Conservation (phyloP, 805 yeast species). For the Myxozyma geophila region DNA sequence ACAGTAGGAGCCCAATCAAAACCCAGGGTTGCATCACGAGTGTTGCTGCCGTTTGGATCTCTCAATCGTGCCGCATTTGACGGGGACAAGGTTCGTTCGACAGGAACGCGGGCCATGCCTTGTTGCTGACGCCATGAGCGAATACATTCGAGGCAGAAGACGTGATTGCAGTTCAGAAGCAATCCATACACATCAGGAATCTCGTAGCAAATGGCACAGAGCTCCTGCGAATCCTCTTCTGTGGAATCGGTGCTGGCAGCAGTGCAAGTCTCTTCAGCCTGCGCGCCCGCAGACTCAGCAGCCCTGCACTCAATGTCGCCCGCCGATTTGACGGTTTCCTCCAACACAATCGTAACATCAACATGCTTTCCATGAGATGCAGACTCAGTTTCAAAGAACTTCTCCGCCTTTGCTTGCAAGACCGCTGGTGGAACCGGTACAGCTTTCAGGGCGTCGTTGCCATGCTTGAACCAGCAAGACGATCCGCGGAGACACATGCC, state of each 20-base stretch:
- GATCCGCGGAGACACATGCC: conserved; percentile 30
- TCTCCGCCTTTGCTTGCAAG: too few species aligned
- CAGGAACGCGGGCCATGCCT: background rate
- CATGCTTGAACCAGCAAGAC: conserved; percentile 32
- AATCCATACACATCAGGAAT: conserved; percentile 27
- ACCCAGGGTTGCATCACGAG: background rate
- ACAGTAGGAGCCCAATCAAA: background rate
- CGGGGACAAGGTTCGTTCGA: background rate
- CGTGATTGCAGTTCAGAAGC: conserved; percentile 22
- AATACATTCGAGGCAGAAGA: conserved; percentile 27
- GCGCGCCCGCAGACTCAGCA: too few species aligned
- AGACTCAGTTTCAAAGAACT: too few species aligned
- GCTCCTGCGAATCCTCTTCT: background rate
- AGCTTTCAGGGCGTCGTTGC: background rate
- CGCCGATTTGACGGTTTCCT: too few species aligned
- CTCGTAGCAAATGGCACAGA: conserved; percentile 26
- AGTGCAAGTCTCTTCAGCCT: too few species aligned
- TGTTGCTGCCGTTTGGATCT: too few species aligned
- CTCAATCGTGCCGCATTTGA: background rate
- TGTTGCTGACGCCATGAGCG: conserved; percentile 23
- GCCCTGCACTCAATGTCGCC: too few species aligned
- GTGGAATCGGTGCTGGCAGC: conserved; percentile 6
- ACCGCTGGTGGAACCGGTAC: too few species aligned
- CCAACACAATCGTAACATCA: too few species aligned
- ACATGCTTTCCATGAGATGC: too few species aligned